Percentiles rank a stretch among this genome's conserved stretches.
phyloP scores from a whole-genome alignment of 106 monocot genomes.

The Acanthochlamys bracteata region DNA sequence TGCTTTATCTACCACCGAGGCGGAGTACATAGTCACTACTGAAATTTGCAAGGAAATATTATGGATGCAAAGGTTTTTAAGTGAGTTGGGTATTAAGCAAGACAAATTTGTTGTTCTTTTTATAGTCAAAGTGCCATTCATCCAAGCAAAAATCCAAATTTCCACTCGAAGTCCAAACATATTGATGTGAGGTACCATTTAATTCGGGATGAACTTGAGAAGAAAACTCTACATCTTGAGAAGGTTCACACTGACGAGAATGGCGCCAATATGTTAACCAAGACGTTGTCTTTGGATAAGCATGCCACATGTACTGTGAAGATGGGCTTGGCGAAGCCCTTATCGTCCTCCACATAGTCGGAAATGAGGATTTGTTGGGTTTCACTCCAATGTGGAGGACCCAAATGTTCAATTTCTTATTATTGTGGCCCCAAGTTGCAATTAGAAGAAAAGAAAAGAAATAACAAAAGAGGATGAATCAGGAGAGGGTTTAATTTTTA shows the following conservation, averaged over 20 bases:
- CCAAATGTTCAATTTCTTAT: too few relatives aligned
- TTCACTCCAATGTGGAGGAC: not conserved
- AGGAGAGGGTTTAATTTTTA: too few relatives aligned
- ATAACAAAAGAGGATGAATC: too few relatives aligned
- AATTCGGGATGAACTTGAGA: not conserved
- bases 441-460: too few relatives aligned
- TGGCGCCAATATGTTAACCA: not conserved
- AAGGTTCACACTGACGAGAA: not conserved
- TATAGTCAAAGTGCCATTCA: not conserved
- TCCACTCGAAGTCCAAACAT: not conserved
- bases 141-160: not conserved
- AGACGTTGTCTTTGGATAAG: not conserved
- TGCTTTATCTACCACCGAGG: not conserved
- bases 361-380: not conserved
- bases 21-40: not conserved
- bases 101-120: not conserved
- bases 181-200: not conserved
- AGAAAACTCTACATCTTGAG: not conserved
- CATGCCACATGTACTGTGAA: not conserved
- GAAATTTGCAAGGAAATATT: not conserved
- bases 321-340: not conserved
- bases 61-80: not conserved
- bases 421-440: too few relatives aligned
- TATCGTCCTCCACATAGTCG: not conserved
- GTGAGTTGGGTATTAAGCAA: not conserved